These are phyloP conservation scores for Talaromyces liani DNA, from an alignment of 495 filamentous ascomycete genomes.

Conservation along the genomic window DNA sequence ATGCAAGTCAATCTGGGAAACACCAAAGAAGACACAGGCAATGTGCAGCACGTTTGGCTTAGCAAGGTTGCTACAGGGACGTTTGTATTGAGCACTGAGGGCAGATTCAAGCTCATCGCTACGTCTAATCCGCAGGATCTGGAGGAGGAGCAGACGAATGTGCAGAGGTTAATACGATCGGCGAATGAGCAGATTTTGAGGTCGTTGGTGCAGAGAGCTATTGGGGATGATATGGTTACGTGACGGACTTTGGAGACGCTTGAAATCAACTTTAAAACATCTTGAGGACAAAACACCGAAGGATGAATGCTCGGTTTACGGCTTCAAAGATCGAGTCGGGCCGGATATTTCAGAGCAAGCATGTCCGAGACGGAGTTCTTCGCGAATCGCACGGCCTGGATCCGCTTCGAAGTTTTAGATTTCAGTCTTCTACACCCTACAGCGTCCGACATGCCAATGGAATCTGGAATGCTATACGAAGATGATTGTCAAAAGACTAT, in stretches of 20 bases:
- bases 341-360: background rate
- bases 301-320: too few species aligned
- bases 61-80: constrained; percentile 45
- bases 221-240: constrained; percentile 17
- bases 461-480: background rate
- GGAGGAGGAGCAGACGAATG: constrained; percentile 9
- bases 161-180: constrained; percentile 9
- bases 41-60: constrained; percentile 31
- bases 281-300: background rate
- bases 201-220: constrained; percentile 21
- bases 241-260: constrained; percentile 10
- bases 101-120: constrained; percentile 45
- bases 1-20: constrained; percentile 37
- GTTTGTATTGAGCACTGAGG: constrained; percentile 45
- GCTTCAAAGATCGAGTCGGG: too few species aligned
- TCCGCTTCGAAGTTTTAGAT: background rate
- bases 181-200: constrained; percentile 25
- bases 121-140: constrained; percentile 17
- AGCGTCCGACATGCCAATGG: background rate
- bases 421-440: background rate
- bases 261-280: background rate
- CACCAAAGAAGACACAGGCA: background rate
- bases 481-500: background rate
- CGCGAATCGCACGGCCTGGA: background rate
- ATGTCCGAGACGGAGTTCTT: background rate